phyloP scores from a whole-genome alignment of 306 rosid genomes.

The Inga laurina region DNA sequence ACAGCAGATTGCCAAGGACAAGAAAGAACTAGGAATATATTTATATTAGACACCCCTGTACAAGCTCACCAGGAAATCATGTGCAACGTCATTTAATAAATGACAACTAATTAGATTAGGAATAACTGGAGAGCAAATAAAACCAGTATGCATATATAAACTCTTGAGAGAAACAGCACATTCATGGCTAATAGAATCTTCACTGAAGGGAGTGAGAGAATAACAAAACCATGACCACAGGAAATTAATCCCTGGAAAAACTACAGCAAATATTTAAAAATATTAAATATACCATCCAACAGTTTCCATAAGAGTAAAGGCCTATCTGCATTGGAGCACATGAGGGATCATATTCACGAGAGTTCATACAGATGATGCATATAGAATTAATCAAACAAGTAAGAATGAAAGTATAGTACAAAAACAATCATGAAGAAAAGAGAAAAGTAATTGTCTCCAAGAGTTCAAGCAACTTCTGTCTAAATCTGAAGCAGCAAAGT shows the following conservation, averaged over 20 bases:
- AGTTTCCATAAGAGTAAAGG: not conserved
- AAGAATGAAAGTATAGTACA: slow-evolving; percentile 9
- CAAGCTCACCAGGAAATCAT: slow-evolving; percentile 22
- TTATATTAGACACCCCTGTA: slow-evolving; percentile 15
- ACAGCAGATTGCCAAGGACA: slow-evolving; percentile 31
- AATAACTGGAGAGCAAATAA: slow-evolving; percentile 27
- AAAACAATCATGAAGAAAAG: not conserved
- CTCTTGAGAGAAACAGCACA: slow-evolving; percentile 8
- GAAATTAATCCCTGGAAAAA: slow-evolving; percentile 9
- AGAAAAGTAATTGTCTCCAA: slow-evolving; percentile 10
- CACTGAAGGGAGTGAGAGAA: not conserved
- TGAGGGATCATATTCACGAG: slow-evolving; percentile 21
- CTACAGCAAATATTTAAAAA: not conserved
- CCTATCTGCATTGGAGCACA: slow-evolving; percentile 1
- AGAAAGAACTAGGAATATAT: slow-evolving; percentile 26
- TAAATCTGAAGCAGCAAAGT: slow-evolving; percentile 31
- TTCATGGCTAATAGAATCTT: not conserved
- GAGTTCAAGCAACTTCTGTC: slow-evolving; percentile 11
- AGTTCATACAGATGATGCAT: slow-evolving; percentile 24
- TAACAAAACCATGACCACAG: not conserved
- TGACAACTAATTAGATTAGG: slow-evolving; percentile 22
- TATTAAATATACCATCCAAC: slow-evolving; percentile 19
- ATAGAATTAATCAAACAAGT: slow-evolving; percentile 25
- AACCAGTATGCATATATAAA: slow-evolving; percentile 18
- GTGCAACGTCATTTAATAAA: slow-evolving; percentile 21